Percentiles rank a stretch among this genome's conserved stretches.
Conservation (phyloP, 2,329 filamentous ascomycete species). For the Periconia macrospinosa region DNA sequence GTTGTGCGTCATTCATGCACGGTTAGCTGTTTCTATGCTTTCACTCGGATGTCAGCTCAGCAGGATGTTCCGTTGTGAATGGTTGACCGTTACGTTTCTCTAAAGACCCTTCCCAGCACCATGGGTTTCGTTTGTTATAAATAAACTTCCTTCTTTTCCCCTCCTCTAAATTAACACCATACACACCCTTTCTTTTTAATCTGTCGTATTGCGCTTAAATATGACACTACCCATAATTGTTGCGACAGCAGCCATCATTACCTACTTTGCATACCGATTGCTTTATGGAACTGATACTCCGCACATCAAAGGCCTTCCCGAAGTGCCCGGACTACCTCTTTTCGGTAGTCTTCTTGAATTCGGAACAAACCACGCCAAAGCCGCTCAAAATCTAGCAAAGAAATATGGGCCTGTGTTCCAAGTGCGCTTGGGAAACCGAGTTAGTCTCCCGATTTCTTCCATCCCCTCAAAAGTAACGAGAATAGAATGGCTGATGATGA, state of each 20-base stretch:
- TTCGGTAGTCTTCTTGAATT: slow-evolving; percentile 52
- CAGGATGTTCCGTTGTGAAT: background rate
- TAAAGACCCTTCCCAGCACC: background rate
- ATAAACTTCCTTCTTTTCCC: background rate
- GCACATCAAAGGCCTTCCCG: slow-evolving; percentile 52
- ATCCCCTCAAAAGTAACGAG: background rate
- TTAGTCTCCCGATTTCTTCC: slow-evolving; percentile 32
- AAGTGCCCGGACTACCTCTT: slow-evolving; percentile 51
- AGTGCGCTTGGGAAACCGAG: slow-evolving; percentile 65
- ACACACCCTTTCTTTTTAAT: background rate
- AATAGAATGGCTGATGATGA: slow-evolving; percentile 3
- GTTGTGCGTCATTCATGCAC: background rate
- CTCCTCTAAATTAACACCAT: background rate
- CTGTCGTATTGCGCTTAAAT: background rate
- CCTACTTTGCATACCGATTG: slow-evolving; percentile 45
- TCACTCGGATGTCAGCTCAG: background rate
- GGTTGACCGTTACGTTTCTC: background rate
- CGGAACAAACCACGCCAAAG: slow-evolving; percentile 50
- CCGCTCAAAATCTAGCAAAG: slow-evolving; percentile 50
- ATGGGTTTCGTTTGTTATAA: background rate
- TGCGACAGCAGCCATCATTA: slow-evolving; percentile 44
- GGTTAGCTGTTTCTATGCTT: background rate
- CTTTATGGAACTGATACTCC: slow-evolving; percentile 52
- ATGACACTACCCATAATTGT: slow-evolving; percentile 47
- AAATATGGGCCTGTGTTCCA: slow-evolving; percentile 56